Evolutionary conservation across 2,329 filamentous ascomycete species (phyloP).

Genomic region (Claviceps humidiphila): DNA sequence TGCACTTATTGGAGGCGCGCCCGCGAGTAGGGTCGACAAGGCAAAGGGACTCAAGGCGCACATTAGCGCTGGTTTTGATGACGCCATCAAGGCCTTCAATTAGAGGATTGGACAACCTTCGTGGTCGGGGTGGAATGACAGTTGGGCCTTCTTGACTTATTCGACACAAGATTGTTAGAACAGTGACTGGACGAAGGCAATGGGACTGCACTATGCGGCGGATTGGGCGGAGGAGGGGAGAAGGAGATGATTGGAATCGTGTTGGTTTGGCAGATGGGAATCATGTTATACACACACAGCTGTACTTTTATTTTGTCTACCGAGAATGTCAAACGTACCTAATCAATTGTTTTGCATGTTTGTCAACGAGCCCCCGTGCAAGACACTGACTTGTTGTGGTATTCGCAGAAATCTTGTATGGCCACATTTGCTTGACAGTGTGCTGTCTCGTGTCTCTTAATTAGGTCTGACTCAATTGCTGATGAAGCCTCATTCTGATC

Average conservation of each 20-base stretch:
- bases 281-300: not conserved
- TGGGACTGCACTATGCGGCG: not conserved
- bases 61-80: not conserved
- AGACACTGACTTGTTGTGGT: too few relatives aligned
- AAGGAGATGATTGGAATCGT: not conserved
- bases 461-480: too few relatives aligned
- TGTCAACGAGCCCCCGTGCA: too few relatives aligned
- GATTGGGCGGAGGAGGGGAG: not conserved
- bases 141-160: not conserved
- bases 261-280: not conserved
- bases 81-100: conserved; percentile 1
- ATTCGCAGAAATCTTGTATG: not conserved
- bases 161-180: not conserved
- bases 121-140: not conserved
- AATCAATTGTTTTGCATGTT: not conserved
- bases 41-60: not conserved
- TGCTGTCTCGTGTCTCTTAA: too few relatives aligned
- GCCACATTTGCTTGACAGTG: too few relatives aligned
- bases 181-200: not conserved
- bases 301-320: not conserved
- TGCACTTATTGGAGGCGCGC: not conserved
- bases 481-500: too few relatives aligned
- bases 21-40: not conserved
- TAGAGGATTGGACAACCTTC: not conserved
- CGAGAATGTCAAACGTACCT: not conserved